Evolutionary conservation across 2,329 filamentous ascomycete genomes (phyloP).

Genomic region (Cercospora zeae-maydis): DNA sequence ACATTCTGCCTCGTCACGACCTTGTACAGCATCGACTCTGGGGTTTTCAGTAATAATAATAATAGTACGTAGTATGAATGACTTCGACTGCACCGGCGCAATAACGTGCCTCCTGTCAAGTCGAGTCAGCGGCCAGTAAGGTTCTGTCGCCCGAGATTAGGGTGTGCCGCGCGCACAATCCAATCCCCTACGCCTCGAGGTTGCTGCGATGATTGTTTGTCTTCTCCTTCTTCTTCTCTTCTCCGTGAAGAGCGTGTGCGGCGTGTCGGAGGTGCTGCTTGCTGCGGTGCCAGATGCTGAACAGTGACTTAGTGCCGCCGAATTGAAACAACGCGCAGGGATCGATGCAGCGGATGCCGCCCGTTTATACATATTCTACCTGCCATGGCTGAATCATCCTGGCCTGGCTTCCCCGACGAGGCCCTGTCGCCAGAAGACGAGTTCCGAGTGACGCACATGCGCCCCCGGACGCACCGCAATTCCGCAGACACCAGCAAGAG

Average conservation of each 20-base stretch:
- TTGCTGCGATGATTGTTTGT: neutral
- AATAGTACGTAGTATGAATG: too few species aligned
- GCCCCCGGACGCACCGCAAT: slow-evolving; percentile 2
- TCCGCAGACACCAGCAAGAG: slow-evolving; percentile 25
- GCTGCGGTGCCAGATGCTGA: neutral
- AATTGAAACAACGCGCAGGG: neutral
- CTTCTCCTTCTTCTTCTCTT: neutral
- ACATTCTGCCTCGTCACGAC: too few species aligned
- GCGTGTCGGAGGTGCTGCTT: neutral
- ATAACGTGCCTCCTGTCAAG: neutral
- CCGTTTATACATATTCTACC: neutral
- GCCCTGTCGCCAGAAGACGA: slow-evolving; percentile 11
- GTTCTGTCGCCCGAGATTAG: slow-evolving; percentile 4
- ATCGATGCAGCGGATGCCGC: neutral
- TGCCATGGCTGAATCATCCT: slow-evolving; percentile 10
- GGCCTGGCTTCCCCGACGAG: slow-evolving; percentile 4
- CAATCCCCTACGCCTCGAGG: neutral
- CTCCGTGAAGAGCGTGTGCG: neutral
- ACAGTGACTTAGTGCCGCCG: neutral
- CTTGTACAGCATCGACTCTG: too few species aligned
- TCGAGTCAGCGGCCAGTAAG: neutral
- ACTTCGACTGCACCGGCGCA: too few species aligned
- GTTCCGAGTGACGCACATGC: neutral
- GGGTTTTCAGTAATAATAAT: too few species aligned
- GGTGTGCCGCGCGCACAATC: neutral